Percentiles rank a stretch among this genome's conserved stretches.
Conservation (phyloP, 768 basidiomycete genomes). For the Mrakia hoshinonis region DNA sequence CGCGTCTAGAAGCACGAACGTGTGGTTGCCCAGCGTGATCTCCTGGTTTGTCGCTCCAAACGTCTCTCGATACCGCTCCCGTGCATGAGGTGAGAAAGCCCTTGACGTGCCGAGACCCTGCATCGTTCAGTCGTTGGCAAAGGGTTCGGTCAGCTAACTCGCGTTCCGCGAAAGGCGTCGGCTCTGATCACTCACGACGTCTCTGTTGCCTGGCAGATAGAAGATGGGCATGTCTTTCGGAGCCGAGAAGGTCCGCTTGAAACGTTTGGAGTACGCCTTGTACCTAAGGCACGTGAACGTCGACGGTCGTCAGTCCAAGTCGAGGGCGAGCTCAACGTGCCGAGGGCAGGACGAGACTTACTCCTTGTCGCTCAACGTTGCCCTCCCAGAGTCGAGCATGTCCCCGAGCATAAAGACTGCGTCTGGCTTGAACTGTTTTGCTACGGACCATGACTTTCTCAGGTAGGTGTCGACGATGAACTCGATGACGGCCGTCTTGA, state of each 20-base stretch:
- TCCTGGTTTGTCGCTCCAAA: slow-evolving; percentile 66
- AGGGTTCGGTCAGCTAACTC: not conserved
- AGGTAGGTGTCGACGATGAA: slow-evolving; percentile 70
- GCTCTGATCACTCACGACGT: slow-evolving; percentile 53
- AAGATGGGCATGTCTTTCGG: slow-evolving; percentile 50
- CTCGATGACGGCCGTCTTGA: slow-evolving; percentile 55
- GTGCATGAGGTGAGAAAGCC: slow-evolving; percentile 47
- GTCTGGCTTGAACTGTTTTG: slow-evolving; percentile 54
- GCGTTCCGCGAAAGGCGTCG: not conserved
- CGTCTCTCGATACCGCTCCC: slow-evolving; percentile 56
- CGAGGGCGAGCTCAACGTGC: too few relatives aligned
- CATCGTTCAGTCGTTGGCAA: slow-evolving; percentile 26
- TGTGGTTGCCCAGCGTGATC: slow-evolving; percentile 57
- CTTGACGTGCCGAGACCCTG: slow-evolving; percentile 48
- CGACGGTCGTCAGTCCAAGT: too few relatives aligned
- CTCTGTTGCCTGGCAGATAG: slow-evolving; percentile 85
- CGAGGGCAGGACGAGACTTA: too few relatives aligned
- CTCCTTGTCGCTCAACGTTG: slow-evolving; percentile 58
- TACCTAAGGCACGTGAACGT: slow-evolving; percentile 48
- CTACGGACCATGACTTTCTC: slow-evolving; percentile 72
- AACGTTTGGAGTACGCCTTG: slow-evolving; percentile 57
- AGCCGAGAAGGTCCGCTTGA: slow-evolving; percentile 60
- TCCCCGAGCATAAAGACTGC: slow-evolving; percentile 77
- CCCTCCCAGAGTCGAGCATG: slow-evolving; percentile 79
- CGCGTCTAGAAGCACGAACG: slow-evolving; percentile 63